Evolutionary conservation across 768 basidiomycete species (phyloP), one percentile per base, ranked within the genome.

Genomic region (Suillus variegatus): DNA sequence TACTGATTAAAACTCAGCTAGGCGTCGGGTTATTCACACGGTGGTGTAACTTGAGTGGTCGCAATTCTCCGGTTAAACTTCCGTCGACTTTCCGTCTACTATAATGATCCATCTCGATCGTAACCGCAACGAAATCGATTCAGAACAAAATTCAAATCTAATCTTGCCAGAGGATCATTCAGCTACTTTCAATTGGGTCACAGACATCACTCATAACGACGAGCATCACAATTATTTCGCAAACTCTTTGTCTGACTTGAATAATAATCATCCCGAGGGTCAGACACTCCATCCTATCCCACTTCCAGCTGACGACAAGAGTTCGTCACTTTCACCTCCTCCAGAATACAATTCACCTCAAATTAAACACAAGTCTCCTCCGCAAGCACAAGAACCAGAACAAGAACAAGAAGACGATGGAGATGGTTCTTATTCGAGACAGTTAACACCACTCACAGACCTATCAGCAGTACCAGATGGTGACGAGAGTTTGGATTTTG

Each of bases 391-490:
- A 8, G 65, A 67, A 22, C 62, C 44, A 36, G 66, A 66, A 36
- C 65, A 77, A 65, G 75, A 79, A 63, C 71, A 70, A 10, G 77
- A 79, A 67, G 77, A 80, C 47, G 76, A 80, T 71, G 65, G 79
- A 74, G 74, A 82, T 75, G 69, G 74, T 78, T 75, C 66, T 69
- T 71, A 75, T 16, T 90, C 88, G 63, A 80, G 87, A 38, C 82
- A 82, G 65, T 88, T 88, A 25, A 91, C 91, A 0, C 91, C 91
- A 4, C 85, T 93, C 72, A 92, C 88, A 68, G 91, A 92, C 67
- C 85, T 92, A 32, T 91, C 91, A 9, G 87, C 89, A 1, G 83
- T 88, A 0, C 86, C 88, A 47, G 86, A 87, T 70, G 79, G 80
- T 28, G 86, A 87, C 56, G 86, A 86, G 38, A 28, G 61, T 16